Percentiles rank a stretch among this genome's conserved stretches.
Conservation (phyloP, 2,329 filamentous ascomycete species). For the Blastomyces emzantsi region DNA sequence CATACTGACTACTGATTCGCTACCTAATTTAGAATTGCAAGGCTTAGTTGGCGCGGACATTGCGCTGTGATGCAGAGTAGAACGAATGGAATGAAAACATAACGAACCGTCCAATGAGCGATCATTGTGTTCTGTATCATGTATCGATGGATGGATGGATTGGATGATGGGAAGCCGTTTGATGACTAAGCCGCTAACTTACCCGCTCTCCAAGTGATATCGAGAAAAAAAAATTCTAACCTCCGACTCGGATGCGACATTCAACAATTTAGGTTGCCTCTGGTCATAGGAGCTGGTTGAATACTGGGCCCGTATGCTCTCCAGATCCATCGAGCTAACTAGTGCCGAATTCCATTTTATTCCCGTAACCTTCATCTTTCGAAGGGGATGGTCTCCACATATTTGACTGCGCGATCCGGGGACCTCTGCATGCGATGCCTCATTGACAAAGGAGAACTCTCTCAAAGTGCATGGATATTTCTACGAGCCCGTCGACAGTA, state of each 20-base stretch:
- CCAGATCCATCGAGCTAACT: not conserved
- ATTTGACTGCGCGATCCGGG: not conserved
- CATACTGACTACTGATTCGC: too few species aligned
- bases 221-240: too few species aligned
- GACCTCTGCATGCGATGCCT: constrained; percentile 3
- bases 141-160: too few species aligned
- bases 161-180: too few species aligned
- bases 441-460: not conserved
- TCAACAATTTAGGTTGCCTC: not conserved
- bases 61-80: too few species aligned
- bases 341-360: not conserved
- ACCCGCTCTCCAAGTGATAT: too few species aligned
- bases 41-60: too few species aligned
- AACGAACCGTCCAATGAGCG: not conserved
- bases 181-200: not conserved
- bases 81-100: not conserved
- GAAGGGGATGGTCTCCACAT: not conserved
- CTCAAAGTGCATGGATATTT: not conserved
- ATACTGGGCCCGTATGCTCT: not conserved
- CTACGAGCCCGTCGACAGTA: constrained; percentile 14
- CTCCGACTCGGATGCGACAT: not conserved
- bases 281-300: not conserved
- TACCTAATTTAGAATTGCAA: too few species aligned
- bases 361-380: not conserved
- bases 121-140: not conserved